phyloP scores from a whole-genome alignment of 495 filamentous ascomycete genomes.

The Cercophora sp. region DNA sequence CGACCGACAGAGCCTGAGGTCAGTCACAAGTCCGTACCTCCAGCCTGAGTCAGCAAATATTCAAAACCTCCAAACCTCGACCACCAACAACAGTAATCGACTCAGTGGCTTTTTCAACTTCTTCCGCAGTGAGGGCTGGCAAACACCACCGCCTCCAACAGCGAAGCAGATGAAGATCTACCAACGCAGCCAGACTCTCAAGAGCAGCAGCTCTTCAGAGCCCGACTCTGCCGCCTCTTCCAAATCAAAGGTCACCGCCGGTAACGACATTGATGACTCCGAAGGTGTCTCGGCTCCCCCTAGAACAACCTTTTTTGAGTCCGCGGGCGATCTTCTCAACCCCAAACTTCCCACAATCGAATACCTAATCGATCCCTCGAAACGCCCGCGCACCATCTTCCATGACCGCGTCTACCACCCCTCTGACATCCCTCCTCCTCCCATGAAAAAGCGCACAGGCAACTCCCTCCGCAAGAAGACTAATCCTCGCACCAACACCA shows the following conservation, averaged over 20 bases:
- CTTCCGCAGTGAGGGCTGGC: constrained; percentile 42
- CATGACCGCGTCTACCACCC: constrained; percentile 95
- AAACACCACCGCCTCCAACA: constrained; percentile 28
- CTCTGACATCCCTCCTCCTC: constrained; percentile 83
- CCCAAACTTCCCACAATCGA: constrained; percentile 77
- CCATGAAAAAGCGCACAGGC: constrained; percentile 55
- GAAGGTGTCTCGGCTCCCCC: constrained; percentile 65
- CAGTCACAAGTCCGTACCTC: constrained; percentile 23
- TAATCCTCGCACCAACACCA: constrained; percentile 2
- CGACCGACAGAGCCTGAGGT: constrained; percentile 43
- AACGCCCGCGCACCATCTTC: constrained; percentile 88
- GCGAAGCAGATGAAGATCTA: constrained; percentile 66
- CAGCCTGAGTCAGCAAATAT: constrained; percentile 16
- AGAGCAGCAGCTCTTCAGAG: constrained; percentile 37
- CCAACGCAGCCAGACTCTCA: constrained; percentile 69
- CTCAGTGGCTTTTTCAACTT: constrained; percentile 63
- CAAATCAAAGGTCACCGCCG: constrained; percentile 37
- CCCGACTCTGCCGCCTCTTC: constrained; percentile 33
- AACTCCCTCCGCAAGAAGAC: constrained; percentile 28
- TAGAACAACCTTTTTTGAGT: constrained; percentile 89
- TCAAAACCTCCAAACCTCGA: constrained; percentile 23
- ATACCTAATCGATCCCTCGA: constrained; percentile 76
- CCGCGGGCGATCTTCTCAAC: constrained; percentile 85
- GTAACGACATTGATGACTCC: constrained; percentile 40
- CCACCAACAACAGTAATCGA: constrained; percentile 35